Percentiles rank a stretch among this genome's conserved stretches.
phyloP scores from a whole-genome alignment of 805 yeast genomes.

The Candida takata region DNA sequence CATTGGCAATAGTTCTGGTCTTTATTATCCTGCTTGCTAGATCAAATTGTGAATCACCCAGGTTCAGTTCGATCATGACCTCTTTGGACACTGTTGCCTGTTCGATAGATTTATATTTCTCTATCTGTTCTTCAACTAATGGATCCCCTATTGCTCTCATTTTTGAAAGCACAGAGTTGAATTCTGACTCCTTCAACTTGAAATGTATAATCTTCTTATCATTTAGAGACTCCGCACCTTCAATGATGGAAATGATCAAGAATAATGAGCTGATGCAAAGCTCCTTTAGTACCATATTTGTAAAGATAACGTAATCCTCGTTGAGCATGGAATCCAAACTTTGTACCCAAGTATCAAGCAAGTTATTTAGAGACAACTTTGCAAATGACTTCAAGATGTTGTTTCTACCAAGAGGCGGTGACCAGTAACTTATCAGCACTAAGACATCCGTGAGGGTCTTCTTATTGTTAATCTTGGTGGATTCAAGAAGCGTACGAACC shows the following conservation, averaged over 20 bases:
- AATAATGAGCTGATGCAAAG: conserved; percentile 15
- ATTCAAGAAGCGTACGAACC: conserved; percentile 37
- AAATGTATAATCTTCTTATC: conserved; percentile 21
- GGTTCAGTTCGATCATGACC: conserved; percentile 22
- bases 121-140: conserved; percentile 22
- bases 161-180: conserved; percentile 26
- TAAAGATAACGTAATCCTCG: conserved; percentile 15
- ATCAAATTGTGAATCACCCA: conserved; percentile 12
- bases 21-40: conserved; percentile 9
- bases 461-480: conserved; percentile 46
- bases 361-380: conserved; percentile 7
- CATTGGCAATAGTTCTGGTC: conserved; percentile 33
- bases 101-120: conserved; percentile 16
- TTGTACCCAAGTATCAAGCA: conserved; percentile 20
- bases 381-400: conserved; percentile 22
- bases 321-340: conserved; percentile 7
- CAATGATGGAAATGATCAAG: conserved; percentile 19
- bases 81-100: conserved; percentile 9
- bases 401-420: conserved; percentile 25
- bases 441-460: conserved; percentile 49
- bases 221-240: conserved; percentile 20
- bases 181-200: conserved; percentile 33
- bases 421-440: conserved; percentile 23
- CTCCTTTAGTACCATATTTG: conserved; percentile 16
- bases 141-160: conserved; percentile 36